phyloP scores from a whole-genome alignment of 768 basidiomycete genomes.

The Termitomyces sp. region DNA sequence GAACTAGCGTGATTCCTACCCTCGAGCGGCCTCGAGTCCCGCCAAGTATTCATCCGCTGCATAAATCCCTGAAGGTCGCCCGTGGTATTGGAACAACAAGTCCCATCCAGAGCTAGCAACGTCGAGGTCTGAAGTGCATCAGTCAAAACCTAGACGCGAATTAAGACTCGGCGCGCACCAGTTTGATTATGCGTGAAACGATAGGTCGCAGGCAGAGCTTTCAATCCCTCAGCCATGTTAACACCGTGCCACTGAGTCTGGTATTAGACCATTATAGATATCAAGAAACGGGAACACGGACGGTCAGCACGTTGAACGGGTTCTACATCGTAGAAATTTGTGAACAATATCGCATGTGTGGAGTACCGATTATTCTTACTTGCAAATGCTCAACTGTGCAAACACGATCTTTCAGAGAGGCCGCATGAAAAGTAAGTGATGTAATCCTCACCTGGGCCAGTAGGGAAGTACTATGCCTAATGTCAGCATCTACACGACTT shows the following conservation, averaged over 20 bases:
- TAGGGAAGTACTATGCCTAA: conserved; percentile 39
- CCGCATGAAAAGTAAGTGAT: neutral
- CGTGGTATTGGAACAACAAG: conserved; percentile 51
- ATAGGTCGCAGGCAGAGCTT: conserved; percentile 47
- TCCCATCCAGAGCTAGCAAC: conserved; percentile 48
- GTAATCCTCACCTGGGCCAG: conserved; percentile 22
- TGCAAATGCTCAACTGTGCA: conserved; percentile 23
- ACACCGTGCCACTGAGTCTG: conserved; percentile 47
- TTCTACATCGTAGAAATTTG: conserved; percentile 20
- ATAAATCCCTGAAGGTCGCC: conserved; percentile 48
- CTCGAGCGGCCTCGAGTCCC: conserved; percentile 46
- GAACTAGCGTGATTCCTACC: conserved; percentile 23
- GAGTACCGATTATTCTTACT: conserved; percentile 10
- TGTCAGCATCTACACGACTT: neutral
- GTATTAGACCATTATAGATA: neutral
- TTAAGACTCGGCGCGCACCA: conserved; percentile 23
- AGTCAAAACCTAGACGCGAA: neutral
- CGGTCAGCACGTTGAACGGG: conserved; percentile 40
- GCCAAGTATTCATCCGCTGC: conserved; percentile 55
- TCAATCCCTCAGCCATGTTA: conserved; percentile 53
- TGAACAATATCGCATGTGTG: neutral
- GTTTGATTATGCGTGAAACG: conserved; percentile 52
- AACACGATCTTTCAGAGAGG: neutral
- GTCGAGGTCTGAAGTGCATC: conserved; percentile 33
- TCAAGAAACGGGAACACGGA: conserved; percentile 8